These are phyloP conservation scores for Kuraishia molischiana DNA, from an alignment of 805 yeast genomes.

Conservation along the genomic window DNA sequence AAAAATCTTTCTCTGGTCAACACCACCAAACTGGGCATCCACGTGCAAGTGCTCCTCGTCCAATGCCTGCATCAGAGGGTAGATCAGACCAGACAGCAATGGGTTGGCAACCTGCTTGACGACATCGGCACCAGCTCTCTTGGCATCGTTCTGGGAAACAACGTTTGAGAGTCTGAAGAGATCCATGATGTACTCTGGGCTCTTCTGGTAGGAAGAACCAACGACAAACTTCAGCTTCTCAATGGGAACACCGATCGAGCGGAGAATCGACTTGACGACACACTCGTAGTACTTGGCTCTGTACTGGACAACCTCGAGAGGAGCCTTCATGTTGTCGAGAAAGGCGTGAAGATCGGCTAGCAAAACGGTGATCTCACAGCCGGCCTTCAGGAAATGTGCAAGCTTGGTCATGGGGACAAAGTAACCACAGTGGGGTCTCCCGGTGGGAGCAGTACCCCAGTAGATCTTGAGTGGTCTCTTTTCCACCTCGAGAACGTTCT, in stretches of 20 bases:
- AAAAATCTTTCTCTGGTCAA: slow-evolving; percentile 96
- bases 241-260: slow-evolving; percentile 83
- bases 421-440: slow-evolving; percentile 97
- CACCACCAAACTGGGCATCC: slow-evolving; percentile 98
- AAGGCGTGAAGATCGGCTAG: slow-evolving; percentile 96
- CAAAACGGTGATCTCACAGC: slow-evolving; percentile 86
- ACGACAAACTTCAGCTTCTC: slow-evolving; percentile 75
- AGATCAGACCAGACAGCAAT: slow-evolving; percentile 82
- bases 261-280: slow-evolving; percentile 76
- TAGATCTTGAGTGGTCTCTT: slow-evolving; percentile 78
- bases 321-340: slow-evolving; percentile 97
- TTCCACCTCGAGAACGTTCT: slow-evolving; percentile 70
- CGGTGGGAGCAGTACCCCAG: slow-evolving; percentile 99
- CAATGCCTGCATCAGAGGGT: slow-evolving; percentile 97
- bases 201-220: slow-evolving; percentile 86
- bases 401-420: slow-evolving; percentile 96
- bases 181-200: slow-evolving; percentile 77
- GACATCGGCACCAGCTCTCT: slow-evolving; percentile 99
- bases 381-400: slow-evolving; percentile 92
- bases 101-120: slow-evolving; percentile 97
- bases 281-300: slow-evolving; percentile 87
- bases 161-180: slow-evolving; percentile 74
- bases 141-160: slow-evolving; percentile 92
- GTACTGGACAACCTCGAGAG: slow-evolving; percentile 80
- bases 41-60: slow-evolving; percentile 86